Evolutionary conservation across 164 flowering plant genomes (phyloP).

Genomic region (Cinnamomum chago): DNA sequence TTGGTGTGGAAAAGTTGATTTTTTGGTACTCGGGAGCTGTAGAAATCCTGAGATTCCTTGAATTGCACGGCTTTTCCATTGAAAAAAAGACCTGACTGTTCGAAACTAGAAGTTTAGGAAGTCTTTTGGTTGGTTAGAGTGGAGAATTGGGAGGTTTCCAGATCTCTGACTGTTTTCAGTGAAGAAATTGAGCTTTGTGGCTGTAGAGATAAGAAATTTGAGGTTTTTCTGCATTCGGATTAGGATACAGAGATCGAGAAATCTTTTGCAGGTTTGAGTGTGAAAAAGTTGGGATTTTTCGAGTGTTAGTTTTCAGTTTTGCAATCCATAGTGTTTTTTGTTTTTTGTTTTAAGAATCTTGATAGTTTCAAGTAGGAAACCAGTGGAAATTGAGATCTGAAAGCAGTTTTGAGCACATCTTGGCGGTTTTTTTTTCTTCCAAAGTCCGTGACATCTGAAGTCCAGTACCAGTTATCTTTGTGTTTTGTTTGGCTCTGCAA

Average conservation of each 20-base stretch:
- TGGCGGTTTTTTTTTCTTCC: background rate
- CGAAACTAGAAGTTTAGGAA: background rate
- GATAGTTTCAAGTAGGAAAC: constrained; percentile 3
- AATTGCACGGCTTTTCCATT: background rate
- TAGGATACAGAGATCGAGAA: background rate
- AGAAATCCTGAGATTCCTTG: background rate
- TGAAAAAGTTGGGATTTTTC: background rate
- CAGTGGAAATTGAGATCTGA: constrained; percentile 2
- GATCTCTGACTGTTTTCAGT: background rate
- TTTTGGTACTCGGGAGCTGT: background rate
- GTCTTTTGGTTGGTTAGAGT: background rate
- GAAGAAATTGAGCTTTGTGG: background rate
- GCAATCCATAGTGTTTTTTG: background rate
- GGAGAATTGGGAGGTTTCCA: background rate
- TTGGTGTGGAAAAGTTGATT: background rate
- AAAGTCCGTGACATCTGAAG: no score
- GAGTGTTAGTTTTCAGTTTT: background rate
- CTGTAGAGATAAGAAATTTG: background rate
- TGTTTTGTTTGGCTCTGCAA: no score
- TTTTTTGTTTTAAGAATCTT: background rate
- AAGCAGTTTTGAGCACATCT: background rate
- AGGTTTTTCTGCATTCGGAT: background rate
- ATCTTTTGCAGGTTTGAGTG: background rate
- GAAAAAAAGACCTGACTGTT: background rate
- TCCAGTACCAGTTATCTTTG: no score